Evolutionary conservation across 202 grass and related monocot species (phyloP).

Genomic region (Schoenoplectus triqueter): DNA sequence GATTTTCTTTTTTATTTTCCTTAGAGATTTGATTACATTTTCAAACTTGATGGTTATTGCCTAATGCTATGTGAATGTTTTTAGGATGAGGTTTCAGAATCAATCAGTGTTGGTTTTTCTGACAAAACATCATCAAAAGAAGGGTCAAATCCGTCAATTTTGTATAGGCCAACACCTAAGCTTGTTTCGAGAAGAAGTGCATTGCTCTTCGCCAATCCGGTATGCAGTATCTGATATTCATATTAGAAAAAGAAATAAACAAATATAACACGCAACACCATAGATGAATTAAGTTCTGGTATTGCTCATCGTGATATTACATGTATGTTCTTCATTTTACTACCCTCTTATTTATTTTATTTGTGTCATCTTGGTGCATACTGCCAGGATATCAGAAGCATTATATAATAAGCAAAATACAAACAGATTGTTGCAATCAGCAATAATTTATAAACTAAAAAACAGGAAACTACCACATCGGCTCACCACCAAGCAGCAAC

Average conservation of each 20-base stretch:
- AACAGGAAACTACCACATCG: conserved; percentile 13
- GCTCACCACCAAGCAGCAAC: conserved; percentile 1
- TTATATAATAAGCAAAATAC: not conserved
- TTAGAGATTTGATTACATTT: not conserved
- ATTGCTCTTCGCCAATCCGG: conserved; percentile 38
- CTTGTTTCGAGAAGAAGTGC: conserved; percentile 33
- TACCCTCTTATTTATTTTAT: not conserved
- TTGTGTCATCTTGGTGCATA: not conserved
- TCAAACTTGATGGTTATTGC: not conserved
- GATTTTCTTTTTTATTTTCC: not conserved
- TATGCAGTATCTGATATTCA: conserved; percentile 11
- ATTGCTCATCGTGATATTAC: not conserved
- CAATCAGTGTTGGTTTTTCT: conserved; percentile 24
- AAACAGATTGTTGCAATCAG: conserved; percentile 12
- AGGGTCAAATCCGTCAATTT: conserved; percentile 35
- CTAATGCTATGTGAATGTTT: conserved; percentile 22
- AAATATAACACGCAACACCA: not conserved
- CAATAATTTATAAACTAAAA: not conserved
- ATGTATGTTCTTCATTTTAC: not conserved
- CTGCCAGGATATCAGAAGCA: not conserved
- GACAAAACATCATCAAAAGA: conserved; percentile 30
- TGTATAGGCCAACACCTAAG: conserved; percentile 45
- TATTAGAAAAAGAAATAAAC: not conserved
- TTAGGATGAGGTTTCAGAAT: conserved; percentile 40
- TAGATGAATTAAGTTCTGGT: not conserved